A percentile compares a stretch with the other conserved stretches of the same genome.
Evolutionary conservation across 2,329 filamentous ascomycete species (phyloP).

Genomic region (Bipolaris zeicola): DNA sequence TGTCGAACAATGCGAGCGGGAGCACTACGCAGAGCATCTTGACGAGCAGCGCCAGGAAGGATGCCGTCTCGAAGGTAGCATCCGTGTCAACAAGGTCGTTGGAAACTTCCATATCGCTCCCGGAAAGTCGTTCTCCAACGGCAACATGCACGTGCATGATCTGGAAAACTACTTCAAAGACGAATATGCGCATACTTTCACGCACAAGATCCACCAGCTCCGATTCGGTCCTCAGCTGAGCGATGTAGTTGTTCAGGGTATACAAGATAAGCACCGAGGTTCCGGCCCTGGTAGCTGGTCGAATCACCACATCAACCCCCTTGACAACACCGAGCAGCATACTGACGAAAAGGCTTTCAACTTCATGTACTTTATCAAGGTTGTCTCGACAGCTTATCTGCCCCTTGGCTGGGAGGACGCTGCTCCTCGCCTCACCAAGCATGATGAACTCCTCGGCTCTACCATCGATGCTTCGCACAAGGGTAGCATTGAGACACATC

Average conservation of each 20-base stretch:
- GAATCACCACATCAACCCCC: constrained; percentile 88
- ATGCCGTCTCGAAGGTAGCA: constrained; percentile 87
- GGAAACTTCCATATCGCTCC: constrained; percentile 99
- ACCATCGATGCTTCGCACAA: constrained; percentile 61
- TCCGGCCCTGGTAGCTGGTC: constrained; percentile 71
- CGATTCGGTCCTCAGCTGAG: constrained; percentile 93
- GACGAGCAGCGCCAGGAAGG: constrained; percentile 89
- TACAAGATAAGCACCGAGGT: constrained; percentile 56
- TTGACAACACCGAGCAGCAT: constrained; percentile 78
- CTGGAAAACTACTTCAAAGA: constrained; percentile 92
- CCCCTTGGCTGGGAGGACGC: constrained; percentile 83
- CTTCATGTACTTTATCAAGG: constrained; percentile 99
- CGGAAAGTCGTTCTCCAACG: constrained; percentile 92
- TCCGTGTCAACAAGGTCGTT: constrained; percentile 97
- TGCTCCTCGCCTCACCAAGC: constrained; percentile 43
- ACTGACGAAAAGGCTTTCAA: constrained; percentile 86
- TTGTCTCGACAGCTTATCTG: constrained; percentile 93
- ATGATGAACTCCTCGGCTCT: constrained; percentile 58
- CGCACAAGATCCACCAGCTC: constrained; percentile 84
- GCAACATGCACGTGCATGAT: constrained; percentile 97
- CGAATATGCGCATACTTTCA: constrained; percentile 77
- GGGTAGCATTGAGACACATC: constrained; percentile 94
- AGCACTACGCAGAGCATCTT: constrained; percentile 89
- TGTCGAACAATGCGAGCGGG: constrained; percentile 92
- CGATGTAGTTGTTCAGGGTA: constrained; percentile 62